These are phyloP conservation scores for Lichtheimia ramosa DNA, from an alignment of 371 early-diverging fungal genomes.

Conservation along the genomic window DNA sequence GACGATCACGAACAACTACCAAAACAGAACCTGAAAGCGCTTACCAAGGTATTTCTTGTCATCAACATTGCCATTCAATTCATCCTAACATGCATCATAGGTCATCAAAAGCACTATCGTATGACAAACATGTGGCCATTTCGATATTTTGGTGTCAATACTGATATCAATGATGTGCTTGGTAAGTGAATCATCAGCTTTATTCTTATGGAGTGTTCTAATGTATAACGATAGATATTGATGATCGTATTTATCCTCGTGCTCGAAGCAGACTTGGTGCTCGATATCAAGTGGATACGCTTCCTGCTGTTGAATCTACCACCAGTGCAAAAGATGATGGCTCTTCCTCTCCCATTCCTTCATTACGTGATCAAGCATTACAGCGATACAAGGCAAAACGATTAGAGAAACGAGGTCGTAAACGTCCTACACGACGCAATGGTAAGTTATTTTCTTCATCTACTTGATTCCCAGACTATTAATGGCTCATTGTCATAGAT, in stretches of 20 bases:
- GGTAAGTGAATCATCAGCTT: slow-evolving; percentile 33
- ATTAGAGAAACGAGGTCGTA: not conserved
- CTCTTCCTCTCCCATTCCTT: not conserved
- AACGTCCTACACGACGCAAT: slow-evolving; percentile 4
- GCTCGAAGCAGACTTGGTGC: slow-evolving; percentile 80
- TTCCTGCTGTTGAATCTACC: slow-evolving; percentile 57
- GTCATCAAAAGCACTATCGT: slow-evolving; percentile 5
- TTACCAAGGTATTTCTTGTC: too few species aligned
- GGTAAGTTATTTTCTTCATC: not conserved
- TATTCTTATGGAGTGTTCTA: not conserved
- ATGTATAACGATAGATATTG: slow-evolving; percentile 42
- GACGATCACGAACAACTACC: not conserved
- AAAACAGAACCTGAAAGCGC: too few species aligned
- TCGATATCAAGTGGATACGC: slow-evolving; percentile 70
- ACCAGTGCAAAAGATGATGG: slow-evolving; percentile 1
- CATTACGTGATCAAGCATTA: not conserved
- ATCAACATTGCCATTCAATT: too few species aligned
- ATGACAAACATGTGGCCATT: slow-evolving; percentile 82
- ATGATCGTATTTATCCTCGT: slow-evolving; percentile 81
- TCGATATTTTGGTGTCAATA: slow-evolving; percentile 82
- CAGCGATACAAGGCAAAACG: slow-evolving; percentile 4
- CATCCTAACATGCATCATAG: not conserved
- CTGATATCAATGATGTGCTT: slow-evolving; percentile 66
- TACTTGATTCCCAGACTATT: too few species aligned
- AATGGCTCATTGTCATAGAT: too few species aligned